Conservation (phyloP, 768 basidiomycete species). For the Pulveroboletus sp. region DNA sequence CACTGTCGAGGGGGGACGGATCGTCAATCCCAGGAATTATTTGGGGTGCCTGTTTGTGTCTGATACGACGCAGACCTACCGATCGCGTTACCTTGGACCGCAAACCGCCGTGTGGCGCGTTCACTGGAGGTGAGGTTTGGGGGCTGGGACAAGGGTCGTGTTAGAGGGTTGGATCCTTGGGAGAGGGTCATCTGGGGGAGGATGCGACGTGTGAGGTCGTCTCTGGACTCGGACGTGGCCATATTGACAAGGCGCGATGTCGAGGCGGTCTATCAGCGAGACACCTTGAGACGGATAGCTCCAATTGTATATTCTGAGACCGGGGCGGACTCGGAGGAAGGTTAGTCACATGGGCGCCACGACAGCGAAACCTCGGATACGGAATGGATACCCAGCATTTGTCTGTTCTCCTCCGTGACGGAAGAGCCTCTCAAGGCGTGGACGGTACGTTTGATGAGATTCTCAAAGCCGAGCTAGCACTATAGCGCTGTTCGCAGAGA, state of each 20-base stretch:
- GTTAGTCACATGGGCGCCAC: no score
- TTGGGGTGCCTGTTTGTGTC: neutral
- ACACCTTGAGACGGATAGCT: neutral
- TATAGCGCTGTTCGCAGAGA: no score
- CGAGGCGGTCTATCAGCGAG: neutral
- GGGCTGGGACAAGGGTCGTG: slow-evolving; percentile 21
- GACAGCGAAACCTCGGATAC: no score
- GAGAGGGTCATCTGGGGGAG: slow-evolving; percentile 35
- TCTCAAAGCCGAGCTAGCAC: no score
- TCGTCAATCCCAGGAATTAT: neutral
- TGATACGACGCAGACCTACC: slow-evolving; percentile 22
- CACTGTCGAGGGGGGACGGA: slow-evolving; percentile 24
- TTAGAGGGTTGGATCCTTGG: slow-evolving; percentile 32
- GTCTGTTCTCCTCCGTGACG: no score
- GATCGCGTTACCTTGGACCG: slow-evolving; percentile 40
- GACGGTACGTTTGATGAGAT: no score
- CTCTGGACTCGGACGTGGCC: slow-evolving; percentile 8
- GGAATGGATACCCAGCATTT: no score
- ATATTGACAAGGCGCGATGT: slow-evolving; percentile 2
- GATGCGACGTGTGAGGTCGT: slow-evolving; percentile 28
- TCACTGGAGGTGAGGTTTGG: slow-evolving; percentile 20
- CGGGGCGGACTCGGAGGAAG: neutral
- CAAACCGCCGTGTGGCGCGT: slow-evolving; percentile 35
- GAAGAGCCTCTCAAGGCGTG: no score
- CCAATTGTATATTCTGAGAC: neutral